These are phyloP conservation scores for Porphyrellus cyaneotinctus DNA, from an alignment of 768 basidiomycete species.

Conservation along the genomic window DNA sequence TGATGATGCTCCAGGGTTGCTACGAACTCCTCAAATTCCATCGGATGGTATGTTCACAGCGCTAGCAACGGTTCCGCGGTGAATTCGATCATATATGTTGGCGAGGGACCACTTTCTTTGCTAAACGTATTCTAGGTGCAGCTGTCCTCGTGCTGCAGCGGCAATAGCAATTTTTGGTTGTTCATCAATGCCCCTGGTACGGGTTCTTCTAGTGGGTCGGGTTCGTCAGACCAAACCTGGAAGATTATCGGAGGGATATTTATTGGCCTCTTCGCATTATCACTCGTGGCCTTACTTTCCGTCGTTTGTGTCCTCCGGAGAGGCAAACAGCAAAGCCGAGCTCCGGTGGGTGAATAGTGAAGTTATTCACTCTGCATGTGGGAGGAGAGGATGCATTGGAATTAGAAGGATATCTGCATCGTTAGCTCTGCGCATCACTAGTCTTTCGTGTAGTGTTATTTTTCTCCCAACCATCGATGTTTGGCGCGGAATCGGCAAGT, in stretches of 20 bases:
- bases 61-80: not conserved
- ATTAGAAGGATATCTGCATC: not conserved
- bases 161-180: not conserved
- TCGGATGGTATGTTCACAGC: not conserved
- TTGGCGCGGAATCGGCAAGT: too few species aligned
- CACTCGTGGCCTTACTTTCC: not conserved
- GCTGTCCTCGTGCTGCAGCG: not conserved
- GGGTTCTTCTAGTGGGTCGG: not conserved
- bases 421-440: not conserved
- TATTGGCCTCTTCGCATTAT: not conserved
- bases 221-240: not conserved
- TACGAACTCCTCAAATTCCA: not conserved
- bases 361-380: not conserved
- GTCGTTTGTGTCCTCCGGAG: not conserved
- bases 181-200: not conserved
- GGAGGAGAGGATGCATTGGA: not conserved
- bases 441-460: too few species aligned
- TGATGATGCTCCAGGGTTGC: not conserved
- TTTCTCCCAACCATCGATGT: too few species aligned
- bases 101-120: not conserved
- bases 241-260: not conserved
- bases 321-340: not conserved
- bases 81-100: not conserved
- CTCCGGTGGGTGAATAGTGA: not conserved
- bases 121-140: not conserved